Evolutionary conservation across 108 stramenopile species (phyloP), one percentile per base, ranked within the genome.

Genomic region (Skeletonema marinoi): DNA sequence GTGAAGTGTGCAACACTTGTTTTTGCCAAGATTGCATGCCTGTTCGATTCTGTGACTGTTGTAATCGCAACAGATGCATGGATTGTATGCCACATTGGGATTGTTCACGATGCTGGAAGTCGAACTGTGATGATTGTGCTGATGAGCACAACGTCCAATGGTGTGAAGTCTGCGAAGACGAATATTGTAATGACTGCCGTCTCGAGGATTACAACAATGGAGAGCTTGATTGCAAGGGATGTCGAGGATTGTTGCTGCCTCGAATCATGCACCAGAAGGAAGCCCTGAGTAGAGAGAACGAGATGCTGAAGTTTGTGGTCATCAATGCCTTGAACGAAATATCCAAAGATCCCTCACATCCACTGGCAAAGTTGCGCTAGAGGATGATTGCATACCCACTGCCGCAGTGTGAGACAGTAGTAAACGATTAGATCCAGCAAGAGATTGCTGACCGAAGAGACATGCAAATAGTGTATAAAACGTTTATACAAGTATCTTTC

Each of bases 141-240:
- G 4, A 16, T 8, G 62, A 70, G 3, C 10, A 70, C 6, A 12
- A n/a, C 25, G 65, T 66, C n/a, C 21, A 66, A 25, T 35, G 29
- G 25, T 66, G 65, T 25, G 65, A 66, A 30, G 11, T 66, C 21
- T 66, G 65, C 38, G 65, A 66, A 25, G 65, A 66, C 21, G 42
- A 44, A 12, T 6, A 25, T 25, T 66, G 65, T 42, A 39, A 30
- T 19, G 65, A 66, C 8, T 66, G 65, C 33, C 33, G 65, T 11
- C 17, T 41, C 3, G 19, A 21, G 12, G 42, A 42, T 46, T 60
- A 16, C 2, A 73, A 42, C 31, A 32, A 8, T 64, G 71, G 44
- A 39, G 0, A 21, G 12, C 54, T 71, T 32, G 39, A 71, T 38
- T 71, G 70, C 60, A 36, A 35, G 21, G 59, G 58, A 42, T 71